Conservation (phyloP, 2,329 filamentous ascomycete species). For the Teratosphaeria epicoccoides region DNA sequence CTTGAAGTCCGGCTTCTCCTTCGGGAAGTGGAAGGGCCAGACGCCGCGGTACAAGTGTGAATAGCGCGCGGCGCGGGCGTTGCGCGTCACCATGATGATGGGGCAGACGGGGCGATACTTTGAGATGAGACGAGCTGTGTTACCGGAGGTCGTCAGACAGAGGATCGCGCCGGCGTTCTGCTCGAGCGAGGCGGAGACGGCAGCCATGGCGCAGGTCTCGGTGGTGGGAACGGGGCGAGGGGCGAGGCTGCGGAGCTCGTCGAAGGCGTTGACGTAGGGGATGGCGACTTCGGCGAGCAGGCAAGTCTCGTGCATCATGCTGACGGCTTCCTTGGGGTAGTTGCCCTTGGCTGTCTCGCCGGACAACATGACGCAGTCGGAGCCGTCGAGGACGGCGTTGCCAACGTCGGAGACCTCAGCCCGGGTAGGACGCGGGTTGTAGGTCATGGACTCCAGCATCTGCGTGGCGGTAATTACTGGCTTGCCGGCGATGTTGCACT, state of each 20-base stretch:
- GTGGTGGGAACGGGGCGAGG: conserved; percentile 75
- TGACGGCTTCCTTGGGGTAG: conserved; percentile 86
- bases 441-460: conserved; percentile 99
- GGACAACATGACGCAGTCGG: conserved; percentile 99
- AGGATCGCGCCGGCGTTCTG: conserved; percentile 94
- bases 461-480: conserved; percentile 97
- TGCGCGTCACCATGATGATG: conserved; percentile 98
- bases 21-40: conserved; percentile 91
- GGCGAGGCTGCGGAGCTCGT: conserved; percentile 79
- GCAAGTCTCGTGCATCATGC: conserved; percentile 97
- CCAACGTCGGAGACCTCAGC: conserved; percentile 98
- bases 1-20: conserved; percentile 89
- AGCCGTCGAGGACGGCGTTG: conserved; percentile 93
- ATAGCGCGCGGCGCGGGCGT: conserved; percentile 71
- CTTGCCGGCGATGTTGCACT: conserved; percentile 99
- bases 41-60: conserved; percentile 94
- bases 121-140: conserved; percentile 86
- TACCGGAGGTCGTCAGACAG: conserved; percentile 86
- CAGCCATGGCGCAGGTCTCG: conserved; percentile 94
- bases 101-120: conserved; percentile 99
- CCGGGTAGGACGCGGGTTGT: conserved; percentile 95
- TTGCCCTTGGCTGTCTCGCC: conserved; percentile 97
- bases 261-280: conserved; percentile 91
- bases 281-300: conserved; percentile 95
- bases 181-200: conserved; percentile 89